These are phyloP conservation scores for Microbotryomycetes sp. DNA, from an alignment of 1,284 basidiomycete species.

Conservation along the genomic window DNA sequence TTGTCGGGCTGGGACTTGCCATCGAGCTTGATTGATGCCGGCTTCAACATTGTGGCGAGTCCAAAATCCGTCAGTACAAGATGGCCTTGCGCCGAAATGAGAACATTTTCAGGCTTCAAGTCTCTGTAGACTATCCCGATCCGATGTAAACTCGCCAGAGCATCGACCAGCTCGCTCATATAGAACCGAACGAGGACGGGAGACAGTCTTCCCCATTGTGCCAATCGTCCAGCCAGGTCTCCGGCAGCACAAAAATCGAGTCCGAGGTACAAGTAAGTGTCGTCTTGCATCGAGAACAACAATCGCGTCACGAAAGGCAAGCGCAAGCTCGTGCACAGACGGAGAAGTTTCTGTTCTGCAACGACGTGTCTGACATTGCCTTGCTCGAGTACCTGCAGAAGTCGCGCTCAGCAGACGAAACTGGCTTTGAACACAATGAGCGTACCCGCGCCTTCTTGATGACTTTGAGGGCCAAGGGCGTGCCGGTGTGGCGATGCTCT, in stretches of 20 bases:
- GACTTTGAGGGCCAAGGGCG: slow-evolving; percentile 86
- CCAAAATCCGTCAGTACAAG: slow-evolving; percentile 96
- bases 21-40: slow-evolving; percentile 20
- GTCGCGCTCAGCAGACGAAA: background rate
- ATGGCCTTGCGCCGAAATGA: slow-evolving; percentile 87
- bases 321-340: slow-evolving; percentile 67
- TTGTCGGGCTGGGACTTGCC: background rate
- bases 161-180: slow-evolving; percentile 90
- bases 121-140: slow-evolving; percentile 66
- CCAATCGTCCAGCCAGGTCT: slow-evolving; percentile 91
- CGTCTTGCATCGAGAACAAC: slow-evolving; percentile 93
- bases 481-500: slow-evolving; percentile 59
- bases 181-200: slow-evolving; percentile 91
- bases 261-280: slow-evolving; percentile 79
- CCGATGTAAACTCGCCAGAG: slow-evolving; percentile 80
- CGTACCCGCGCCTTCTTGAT: slow-evolving; percentile 69
- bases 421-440: background rate
- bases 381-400: slow-evolving; percentile 78
- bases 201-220: slow-evolving; percentile 84
- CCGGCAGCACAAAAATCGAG: slow-evolving; percentile 97
- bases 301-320: slow-evolving; percentile 92
- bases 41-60: slow-evolving; percentile 55
- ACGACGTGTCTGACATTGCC: slow-evolving; percentile 92
- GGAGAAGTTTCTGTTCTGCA: slow-evolving; percentile 87
- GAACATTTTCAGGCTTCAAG: slow-evolving; percentile 89